These are phyloP conservation scores for Lolium rigidum DNA, from an alignment of 176 grass and related monocot genomes.

Conservation along the genomic window DNA sequence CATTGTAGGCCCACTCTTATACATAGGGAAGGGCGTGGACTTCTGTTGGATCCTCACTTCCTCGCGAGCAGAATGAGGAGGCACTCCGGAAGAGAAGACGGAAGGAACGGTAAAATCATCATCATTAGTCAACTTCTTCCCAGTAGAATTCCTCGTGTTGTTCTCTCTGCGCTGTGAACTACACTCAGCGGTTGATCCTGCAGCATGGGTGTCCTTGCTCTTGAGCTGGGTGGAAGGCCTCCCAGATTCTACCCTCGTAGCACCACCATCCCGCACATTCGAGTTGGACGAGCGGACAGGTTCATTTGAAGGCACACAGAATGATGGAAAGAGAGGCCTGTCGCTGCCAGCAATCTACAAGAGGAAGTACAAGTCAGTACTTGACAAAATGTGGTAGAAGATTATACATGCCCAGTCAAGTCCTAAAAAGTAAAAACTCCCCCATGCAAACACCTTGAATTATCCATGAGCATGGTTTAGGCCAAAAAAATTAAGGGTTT, in stretches of 20 bases:
- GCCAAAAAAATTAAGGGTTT: background rate
- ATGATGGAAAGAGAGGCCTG: slow-evolving; percentile 59
- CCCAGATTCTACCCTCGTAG: slow-evolving; percentile 46
- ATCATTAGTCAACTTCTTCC: slow-evolving; percentile 51
- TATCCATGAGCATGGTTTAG: background rate
- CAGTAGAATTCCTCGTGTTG: slow-evolving; percentile 29
- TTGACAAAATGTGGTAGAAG: background rate
- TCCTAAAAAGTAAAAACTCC: background rate
- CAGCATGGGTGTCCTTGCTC: slow-evolving; percentile 43
- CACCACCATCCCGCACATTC: slow-evolving; percentile 19
- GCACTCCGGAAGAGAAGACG: slow-evolving; percentile 37
- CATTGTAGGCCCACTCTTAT: slow-evolving; percentile 26
- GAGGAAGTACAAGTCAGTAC: slow-evolving; percentile 23
- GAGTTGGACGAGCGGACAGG: slow-evolving; percentile 43
- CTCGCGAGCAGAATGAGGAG: slow-evolving; percentile 42
- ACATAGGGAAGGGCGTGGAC: background rate
- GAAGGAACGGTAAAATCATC: slow-evolving; percentile 83
- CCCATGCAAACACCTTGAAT: background rate
- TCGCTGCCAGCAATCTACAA: slow-evolving; percentile 59
- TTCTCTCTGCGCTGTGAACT: slow-evolving; percentile 37
- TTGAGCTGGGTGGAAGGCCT: slow-evolving; percentile 42
- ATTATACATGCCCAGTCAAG: background rate
- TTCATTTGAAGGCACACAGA: slow-evolving; percentile 55
- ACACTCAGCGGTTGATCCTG: slow-evolving; percentile 21
- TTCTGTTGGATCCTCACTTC: slow-evolving; percentile 39